Base-by-base conservation (phyloP, 2,329 filamentous ascomycete species). In the Exutisphaerella laricina region DNA sequence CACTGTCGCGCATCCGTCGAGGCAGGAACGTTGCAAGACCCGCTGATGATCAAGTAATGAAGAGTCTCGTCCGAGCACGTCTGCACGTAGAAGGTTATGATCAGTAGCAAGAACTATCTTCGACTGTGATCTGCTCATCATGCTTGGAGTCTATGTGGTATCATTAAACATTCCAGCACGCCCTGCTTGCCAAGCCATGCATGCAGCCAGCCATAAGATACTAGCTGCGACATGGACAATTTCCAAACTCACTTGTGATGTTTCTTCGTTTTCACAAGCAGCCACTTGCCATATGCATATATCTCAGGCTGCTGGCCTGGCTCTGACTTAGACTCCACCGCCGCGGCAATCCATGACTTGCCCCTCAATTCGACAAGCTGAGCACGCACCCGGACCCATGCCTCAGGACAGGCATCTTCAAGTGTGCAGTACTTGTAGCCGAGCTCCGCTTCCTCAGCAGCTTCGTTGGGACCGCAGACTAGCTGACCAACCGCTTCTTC, bases 381-480 rank as follows among this genome's bases (percentile, higher is more conserved):
- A 7, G 48, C 42, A 25, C 39, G 41, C n/a, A 48, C 30, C 12
- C 37, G 34, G 7, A 48, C 37, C 25, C 39, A 41, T 3, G 20
- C 36, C 16, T 39, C 41, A 3, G 39, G 39, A 2, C 22, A 14
- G 12, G 30, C 37, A 30, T 48, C 30, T 2, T 51, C 45, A 12
- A 48, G 33, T 5, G 32, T 36, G 14, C 48, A 45, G 28, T 48
- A 43, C 13, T 48, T 45, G 39, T 48, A 51, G 5, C 41, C 45
- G n/a, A 51, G 32, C 23, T 51, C 48, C 31, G 34, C 32, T 36
- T 51, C 48, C 36, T 51, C 42, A 2, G 45, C 48, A 7, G 48
- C 41, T 22, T 36, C 25, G 18, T 30, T 38, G 1, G 48, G 36
- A 8, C 48, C 45, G 20, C 30, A 41, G 21, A 51, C 44, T 16